A percentile compares a stretch with the other conserved stretches of the same genome.
Conservation (phyloP, 1,284 basidiomycete species). For the Inonotus hispidus region DNA sequence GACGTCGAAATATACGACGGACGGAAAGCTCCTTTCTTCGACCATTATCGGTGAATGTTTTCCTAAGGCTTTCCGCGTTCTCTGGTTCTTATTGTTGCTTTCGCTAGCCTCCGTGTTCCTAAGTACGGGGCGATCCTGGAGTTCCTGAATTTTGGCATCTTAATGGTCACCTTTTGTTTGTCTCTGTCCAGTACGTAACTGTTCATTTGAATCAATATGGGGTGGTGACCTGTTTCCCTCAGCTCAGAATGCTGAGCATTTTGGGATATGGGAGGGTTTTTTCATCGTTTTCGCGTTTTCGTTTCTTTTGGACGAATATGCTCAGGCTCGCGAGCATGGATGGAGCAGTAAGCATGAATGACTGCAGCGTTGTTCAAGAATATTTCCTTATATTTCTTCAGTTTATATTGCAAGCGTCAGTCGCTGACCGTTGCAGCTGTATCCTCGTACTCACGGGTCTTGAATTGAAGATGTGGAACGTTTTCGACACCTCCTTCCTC, state of each 20-base stretch:
- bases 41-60: conserved; percentile 62
- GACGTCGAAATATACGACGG: conserved; percentile 73
- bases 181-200: conserved; percentile 58
- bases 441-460: not conserved
- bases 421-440: not conserved
- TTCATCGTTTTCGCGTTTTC: conserved; percentile 75
- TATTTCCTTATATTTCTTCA: conserved; percentile 26
- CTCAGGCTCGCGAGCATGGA: conserved; percentile 75
- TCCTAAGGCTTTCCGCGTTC: not conserved
- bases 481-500: conserved; percentile 78
- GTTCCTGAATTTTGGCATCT: conserved; percentile 65
- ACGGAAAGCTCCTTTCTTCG: conserved; percentile 69
- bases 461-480: conserved; percentile 71
- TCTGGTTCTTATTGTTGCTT: not conserved
- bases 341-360: conserved; percentile 65
- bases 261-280: conserved; percentile 60
- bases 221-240: conserved; percentile 10
- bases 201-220: not conserved
- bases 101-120: conserved; percentile 68
- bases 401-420: conserved; percentile 79
- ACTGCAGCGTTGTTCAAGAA: conserved; percentile 1
- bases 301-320: conserved; percentile 78
- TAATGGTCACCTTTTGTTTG: conserved; percentile 68
- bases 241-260: conserved; percentile 51
- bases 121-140: conserved; percentile 76